Evolutionary conservation across 164 flowering plant genomes (phyloP).

Genomic region (Stephania japonica): DNA sequence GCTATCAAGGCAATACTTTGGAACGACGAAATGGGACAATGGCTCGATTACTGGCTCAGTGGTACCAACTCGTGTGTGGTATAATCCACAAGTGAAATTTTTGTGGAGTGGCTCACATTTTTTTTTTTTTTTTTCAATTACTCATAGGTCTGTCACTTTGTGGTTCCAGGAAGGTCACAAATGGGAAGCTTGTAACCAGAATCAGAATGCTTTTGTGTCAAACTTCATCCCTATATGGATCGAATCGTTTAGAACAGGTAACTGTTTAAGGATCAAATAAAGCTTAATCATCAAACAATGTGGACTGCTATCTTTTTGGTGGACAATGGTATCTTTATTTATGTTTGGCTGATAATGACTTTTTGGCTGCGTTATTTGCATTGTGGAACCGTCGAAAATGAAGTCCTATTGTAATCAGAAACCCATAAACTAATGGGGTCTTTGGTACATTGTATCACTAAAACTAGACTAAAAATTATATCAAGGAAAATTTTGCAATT

Average conservation of each 20-base stretch:
- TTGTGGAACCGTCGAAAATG: no score
- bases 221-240: slow-evolving; percentile 88
- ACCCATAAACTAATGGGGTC: no score
- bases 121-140: neutral
- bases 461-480: no score
- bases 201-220: slow-evolving; percentile 59
- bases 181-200: slow-evolving; percentile 59
- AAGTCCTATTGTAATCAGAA: no score
- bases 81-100: neutral
- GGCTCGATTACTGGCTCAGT: slow-evolving; percentile 86
- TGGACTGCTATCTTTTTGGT: neutral
- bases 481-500: no score
- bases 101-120: neutral
- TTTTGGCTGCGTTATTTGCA: no score
- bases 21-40: slow-evolving; percentile 72
- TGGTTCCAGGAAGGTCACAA: slow-evolving; percentile 41
- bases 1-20: slow-evolving; percentile 65
- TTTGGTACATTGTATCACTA: no score
- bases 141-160: neutral
- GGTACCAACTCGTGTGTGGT: slow-evolving; percentile 32
- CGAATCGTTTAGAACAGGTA: slow-evolving; percentile 60
- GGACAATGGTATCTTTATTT: no score
- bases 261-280: neutral
- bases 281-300: neutral
- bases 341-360: no score